These are phyloP conservation scores for Sporopachydermia lactativora DNA, from an alignment of 805 yeast species.

Conservation along the genomic window DNA sequence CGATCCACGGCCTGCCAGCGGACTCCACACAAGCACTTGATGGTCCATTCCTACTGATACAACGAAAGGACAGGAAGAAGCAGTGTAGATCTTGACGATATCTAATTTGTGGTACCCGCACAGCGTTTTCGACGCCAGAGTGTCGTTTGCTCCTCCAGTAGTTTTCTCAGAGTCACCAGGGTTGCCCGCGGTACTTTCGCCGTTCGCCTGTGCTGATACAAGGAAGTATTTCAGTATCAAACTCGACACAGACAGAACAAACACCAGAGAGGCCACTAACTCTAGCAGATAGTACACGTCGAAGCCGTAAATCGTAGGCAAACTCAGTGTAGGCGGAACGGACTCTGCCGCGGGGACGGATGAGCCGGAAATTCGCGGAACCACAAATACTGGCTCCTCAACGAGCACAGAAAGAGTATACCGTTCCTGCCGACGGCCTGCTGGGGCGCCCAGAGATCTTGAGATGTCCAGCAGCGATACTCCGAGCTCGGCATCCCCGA, in stretches of 20 bases:
- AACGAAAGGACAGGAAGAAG: conserved; percentile 44
- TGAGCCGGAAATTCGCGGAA: conserved; percentile 2
- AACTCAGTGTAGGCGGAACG: conserved; percentile 7
- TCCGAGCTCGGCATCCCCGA: not conserved
- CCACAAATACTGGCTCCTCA: conserved; percentile 16
- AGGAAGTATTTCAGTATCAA: conserved; percentile 29
- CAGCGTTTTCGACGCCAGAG: conserved; percentile 25
- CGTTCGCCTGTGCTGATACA: conserved; percentile 7
- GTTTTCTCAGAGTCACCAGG: conserved; percentile 11
- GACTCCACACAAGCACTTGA: conserved; percentile 61
- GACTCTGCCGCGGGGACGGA: too few species aligned
- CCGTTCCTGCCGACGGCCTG: not conserved
- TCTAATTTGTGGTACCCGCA: conserved; percentile 47
- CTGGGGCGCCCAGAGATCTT: not conserved
- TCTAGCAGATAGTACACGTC: conserved; percentile 43
- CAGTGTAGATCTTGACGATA: conserved; percentile 43
- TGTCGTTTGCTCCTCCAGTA: conserved; percentile 9
- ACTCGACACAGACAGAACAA: conserved; percentile 35
- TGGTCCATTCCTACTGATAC: conserved; percentile 67
- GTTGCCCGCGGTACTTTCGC: conserved; percentile 5
- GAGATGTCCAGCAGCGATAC: not conserved
- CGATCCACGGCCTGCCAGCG: conserved; percentile 22
- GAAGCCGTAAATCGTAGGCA: conserved; percentile 25
- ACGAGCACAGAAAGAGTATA: conserved; percentile 12
- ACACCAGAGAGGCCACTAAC: conserved; percentile 33